Evolutionary conservation across 75 land plant genomes (phyloP), one percentile per base, ranked within the genome.

Genomic region (Chamaecyparis obtusa): DNA sequence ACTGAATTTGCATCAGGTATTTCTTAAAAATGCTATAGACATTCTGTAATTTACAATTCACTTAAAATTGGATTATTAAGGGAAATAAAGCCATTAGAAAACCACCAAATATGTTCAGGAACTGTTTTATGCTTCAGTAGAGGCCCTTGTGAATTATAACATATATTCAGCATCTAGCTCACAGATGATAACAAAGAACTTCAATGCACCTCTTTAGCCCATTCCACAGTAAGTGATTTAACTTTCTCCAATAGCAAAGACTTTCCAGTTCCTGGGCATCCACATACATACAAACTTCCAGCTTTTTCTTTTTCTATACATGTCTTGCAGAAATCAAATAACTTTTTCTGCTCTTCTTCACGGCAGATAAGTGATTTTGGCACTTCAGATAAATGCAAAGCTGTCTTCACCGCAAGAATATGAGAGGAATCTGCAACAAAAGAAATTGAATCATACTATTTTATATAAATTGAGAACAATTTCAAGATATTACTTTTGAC

Each of bases 211-310:
- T 94, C 93, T 86, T 87, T 85, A 43, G 95, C 90, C 99, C 99
- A 98, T 64, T 83, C 83, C 21, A 88, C 54, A 36, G 94, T 69
- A 7, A 57, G 86, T 6, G 69, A 84, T 85, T 92, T 95, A 55
- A 96, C 93, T 88, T 92, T 95, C 83, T 93, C 96, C 90, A 98
- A 93, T 9, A 94, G 90, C 87, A 98, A 85, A 9, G 99, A 90
- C 89, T 98, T 98, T 46, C 99, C 99, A 82, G 99, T 98, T 89
- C 99, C 99, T 0, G 98, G 98, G 83, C 95, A 96, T 35, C 99
- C 99, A 90, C 99, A 98, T 10, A 95, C 92, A 84, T 98, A 96
- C 84, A 98, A 89, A 84, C 99, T 96, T 55, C 99, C 99, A 55
- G 95, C 92, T 64, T 88, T 91, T 83, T 94, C 92, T 79, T 95